These are phyloP conservation scores for Pseudogymnoascus sp. DNA, from an alignment of 2,329 filamentous ascomycete genomes.

Conservation along the genomic window DNA sequence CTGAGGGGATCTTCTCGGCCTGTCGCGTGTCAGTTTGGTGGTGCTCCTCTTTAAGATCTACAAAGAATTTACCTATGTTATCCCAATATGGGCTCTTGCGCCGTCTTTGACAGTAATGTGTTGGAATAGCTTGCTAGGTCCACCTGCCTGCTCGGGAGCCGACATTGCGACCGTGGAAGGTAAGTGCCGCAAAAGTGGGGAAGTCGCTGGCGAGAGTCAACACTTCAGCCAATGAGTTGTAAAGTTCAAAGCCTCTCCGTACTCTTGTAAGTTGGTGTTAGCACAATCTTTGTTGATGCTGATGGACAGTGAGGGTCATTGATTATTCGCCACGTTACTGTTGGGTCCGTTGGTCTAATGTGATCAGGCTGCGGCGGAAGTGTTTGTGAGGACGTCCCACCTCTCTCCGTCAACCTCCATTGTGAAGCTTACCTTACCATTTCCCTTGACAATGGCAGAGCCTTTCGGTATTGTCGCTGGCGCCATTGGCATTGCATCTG, in stretches of 20 bases:
- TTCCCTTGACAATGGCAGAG: slow-evolving; percentile 11
- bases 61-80: neutral
- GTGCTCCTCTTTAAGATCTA: neutral
- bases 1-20: too few species aligned
- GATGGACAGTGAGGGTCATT: neutral
- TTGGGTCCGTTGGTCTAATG: neutral
- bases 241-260: neutral
- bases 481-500: slow-evolving; percentile 29
- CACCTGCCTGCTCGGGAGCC: neutral
- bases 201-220: neutral
- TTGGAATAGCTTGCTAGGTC: neutral
- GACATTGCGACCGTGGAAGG: neutral
- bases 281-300: neutral
- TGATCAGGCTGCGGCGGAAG: neutral
- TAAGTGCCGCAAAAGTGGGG: neutral
- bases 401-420: neutral
- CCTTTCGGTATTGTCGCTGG: slow-evolving; percentile 22
- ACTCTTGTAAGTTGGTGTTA: neutral
- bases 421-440: too few species aligned
- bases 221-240: neutral
- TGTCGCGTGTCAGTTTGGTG: neutral
- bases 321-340: neutral
- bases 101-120: neutral
- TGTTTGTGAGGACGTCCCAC: neutral
- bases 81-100: neutral